Percentiles rank a stretch among this genome's conserved stretches.
phyloP scores from a whole-genome alignment of 306 rosid genomes.

The Cyclanthera cordifolia region DNA sequence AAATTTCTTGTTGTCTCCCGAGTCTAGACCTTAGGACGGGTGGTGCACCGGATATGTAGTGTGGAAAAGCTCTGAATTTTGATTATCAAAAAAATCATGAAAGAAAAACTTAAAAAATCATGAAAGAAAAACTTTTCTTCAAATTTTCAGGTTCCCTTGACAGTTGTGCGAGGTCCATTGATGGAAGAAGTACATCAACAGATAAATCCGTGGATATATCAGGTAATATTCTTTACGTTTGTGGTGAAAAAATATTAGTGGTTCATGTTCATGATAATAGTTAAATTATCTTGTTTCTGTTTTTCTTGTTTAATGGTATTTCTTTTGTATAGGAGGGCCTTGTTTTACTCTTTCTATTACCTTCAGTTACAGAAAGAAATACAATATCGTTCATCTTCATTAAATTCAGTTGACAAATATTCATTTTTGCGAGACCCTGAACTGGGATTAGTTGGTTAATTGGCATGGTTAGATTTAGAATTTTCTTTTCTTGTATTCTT shows the following conservation, averaged over 20 bases:
- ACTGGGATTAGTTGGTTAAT: neutral
- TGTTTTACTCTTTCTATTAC: neutral
- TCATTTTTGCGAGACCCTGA: neutral
- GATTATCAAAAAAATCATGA: too few species aligned
- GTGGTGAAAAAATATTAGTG: neutral
- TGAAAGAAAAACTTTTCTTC: constrained; percentile 1
- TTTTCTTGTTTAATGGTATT: neutral
- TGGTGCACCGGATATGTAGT: too few species aligned
- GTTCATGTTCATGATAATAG: neutral
- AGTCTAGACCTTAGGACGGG: too few species aligned
- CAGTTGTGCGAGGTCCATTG: constrained; percentile 36
- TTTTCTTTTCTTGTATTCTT: neutral
- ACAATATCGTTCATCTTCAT: neutral
- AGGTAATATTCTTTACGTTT: constrained; percentile 21
- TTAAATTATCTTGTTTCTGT: neutral
- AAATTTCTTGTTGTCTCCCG: too few species aligned
- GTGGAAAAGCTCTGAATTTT: too few species aligned
- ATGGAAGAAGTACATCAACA: constrained; percentile 46
- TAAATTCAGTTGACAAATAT: neutral
- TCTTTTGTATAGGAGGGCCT: neutral
- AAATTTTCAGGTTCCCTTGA: constrained; percentile 30
- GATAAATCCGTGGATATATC: constrained; percentile 41
- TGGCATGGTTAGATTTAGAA: neutral
- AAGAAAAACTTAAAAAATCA: neutral
- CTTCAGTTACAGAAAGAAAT: neutral